Conservation (phyloP, 2,329 filamentous ascomycete genomes). For the Lachnellula arida region DNA sequence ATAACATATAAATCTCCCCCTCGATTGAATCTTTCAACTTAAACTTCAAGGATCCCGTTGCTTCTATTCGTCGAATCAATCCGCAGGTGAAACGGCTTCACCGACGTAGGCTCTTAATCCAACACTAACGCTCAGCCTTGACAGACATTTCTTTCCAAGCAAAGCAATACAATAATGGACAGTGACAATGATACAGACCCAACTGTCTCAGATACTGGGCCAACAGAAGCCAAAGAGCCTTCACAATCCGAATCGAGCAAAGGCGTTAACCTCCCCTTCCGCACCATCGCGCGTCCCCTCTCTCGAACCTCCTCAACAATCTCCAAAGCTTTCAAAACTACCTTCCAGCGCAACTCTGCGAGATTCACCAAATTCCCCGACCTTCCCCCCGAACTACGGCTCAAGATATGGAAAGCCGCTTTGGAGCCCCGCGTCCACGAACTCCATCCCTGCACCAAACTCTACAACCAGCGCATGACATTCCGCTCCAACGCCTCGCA, state of each 20-base stretch:
- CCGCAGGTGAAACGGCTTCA: no score
- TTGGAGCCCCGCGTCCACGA: conserved; percentile 28
- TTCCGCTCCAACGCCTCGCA: conserved; percentile 28
- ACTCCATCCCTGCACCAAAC: conserved; percentile 28
- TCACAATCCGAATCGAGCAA: not conserved
- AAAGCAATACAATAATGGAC: no score
- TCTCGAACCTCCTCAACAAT: not conserved
- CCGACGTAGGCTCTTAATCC: no score
- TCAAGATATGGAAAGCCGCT: conserved; percentile 26
- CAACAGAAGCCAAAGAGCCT: not conserved
- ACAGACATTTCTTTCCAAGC: not conserved
- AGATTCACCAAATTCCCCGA: conserved; percentile 21
- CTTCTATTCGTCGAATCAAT: no score
- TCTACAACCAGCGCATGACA: conserved; percentile 30
- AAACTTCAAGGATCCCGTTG: no score
- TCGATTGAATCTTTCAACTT: no score
- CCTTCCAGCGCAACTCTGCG: not conserved
- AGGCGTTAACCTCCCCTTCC: not conserved
- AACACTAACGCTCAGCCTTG: no score
- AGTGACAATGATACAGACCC: not conserved
- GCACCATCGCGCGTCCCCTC: not conserved
- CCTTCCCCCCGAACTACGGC: conserved; percentile 26
- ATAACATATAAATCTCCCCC: no score
- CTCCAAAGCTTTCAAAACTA: not conserved
- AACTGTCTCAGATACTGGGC: not conserved